A percentile compares a stretch with the other conserved stretches of the same genome.
These are phyloP conservation scores for Nicotiana otophora DNA, from an alignment of 257 asterid genomes.

Conservation along the genomic window DNA sequence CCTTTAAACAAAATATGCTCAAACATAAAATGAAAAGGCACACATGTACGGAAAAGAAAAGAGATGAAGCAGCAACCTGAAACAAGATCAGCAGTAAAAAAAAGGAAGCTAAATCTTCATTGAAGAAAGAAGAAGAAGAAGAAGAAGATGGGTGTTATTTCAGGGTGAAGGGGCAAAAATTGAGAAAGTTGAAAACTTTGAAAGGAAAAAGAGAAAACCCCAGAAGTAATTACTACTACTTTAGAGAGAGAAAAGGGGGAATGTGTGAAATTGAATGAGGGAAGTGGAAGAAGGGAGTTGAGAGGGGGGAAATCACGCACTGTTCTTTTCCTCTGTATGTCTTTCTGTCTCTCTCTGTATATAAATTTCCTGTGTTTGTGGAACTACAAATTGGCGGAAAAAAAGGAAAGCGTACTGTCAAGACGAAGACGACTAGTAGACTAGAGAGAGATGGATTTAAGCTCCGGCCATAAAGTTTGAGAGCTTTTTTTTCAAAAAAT, in stretches of 20 bases:
- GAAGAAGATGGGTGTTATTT: conserved; percentile 1
- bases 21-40: background rate
- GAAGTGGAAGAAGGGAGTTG: background rate
- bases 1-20: background rate
- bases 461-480: too few relatives aligned
- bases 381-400: conserved; percentile 12
- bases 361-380: background rate
- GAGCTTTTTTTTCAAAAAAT: too few relatives aligned
- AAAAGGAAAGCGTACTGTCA: background rate
- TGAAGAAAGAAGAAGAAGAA: conserved; percentile 21
- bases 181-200: conserved; percentile 12
- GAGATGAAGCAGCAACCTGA: conserved; percentile 1
- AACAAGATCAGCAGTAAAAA: background rate
- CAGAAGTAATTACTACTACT: background rate
- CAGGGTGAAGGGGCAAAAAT: conserved; percentile 12
- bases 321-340: background rate
- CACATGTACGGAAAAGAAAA: background rate
- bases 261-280: conserved; percentile 22
- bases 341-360: background rate
- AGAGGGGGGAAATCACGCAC: background rate
- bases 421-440: background rate
- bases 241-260: conserved; percentile 2
- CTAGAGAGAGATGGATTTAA: too few relatives aligned
- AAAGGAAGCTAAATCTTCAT: conserved; percentile 1
- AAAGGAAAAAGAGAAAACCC: background rate